Base-by-base conservation (phyloP, 352 stramenopile genomes). In the Globisporangium abappressorium region DNA sequence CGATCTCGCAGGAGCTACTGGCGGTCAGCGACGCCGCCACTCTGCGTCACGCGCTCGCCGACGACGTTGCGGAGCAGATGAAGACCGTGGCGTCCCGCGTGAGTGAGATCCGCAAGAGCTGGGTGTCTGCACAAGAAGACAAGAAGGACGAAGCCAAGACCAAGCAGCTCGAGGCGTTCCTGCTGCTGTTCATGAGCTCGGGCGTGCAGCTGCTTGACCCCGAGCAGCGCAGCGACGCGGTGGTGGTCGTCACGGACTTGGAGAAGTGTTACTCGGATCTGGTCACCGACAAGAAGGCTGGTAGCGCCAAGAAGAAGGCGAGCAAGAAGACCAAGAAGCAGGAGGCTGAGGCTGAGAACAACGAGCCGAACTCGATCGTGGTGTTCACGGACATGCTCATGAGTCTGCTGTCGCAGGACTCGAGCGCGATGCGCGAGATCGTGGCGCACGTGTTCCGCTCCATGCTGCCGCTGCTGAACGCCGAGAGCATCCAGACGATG, bases 331-430 rank as follows among this genome's bases (percentile, higher is more conserved):
- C 34, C 15, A 38, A 64, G 53, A 86, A 82, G 69, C 72, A 76
- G 33, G 54, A 28, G 43, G 41, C 22, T 33, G 33, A 63, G 22
- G 57, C 47, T 22, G 61, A 59, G 1, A 68, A 76, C 8, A 56
- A 62, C 0, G 46, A 76, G 47, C 68, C 78, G 18, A 77, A 92
- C 22, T 80, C 86, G 8, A 74, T 94, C 20, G 80, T 92, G 22
- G 88, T 96, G 68, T 75, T 96, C 15, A 92, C 82, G 15, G 88
- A 96, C 72, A 68, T 94, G 77, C 70, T 96, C 55, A 68, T 96
- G 74, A 91, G 84, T 79, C 68, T 94, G 70, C 73, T 96, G 43
- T 84, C 88, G 28, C 84, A 93, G 61, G 82, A 94, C 66, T 96
- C 88, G 66, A 91, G 85, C 61, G 85, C 86, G 41, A 79, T 96